phyloP scores from a whole-genome alignment of 257 asterid genomes.

The Craterostigma plantagineum region DNA sequence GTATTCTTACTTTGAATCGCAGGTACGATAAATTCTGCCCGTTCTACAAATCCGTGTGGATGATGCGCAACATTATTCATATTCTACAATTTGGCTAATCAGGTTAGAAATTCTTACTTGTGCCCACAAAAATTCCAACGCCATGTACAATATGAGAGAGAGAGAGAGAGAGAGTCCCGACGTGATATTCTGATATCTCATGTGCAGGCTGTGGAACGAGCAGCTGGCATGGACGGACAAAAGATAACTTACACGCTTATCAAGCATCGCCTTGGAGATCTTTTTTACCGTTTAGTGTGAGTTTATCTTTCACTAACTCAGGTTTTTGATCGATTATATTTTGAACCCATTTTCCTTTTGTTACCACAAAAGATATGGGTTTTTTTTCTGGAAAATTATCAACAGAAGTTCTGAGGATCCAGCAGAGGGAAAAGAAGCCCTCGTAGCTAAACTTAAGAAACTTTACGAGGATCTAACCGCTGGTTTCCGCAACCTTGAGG shows the following conservation, averaged over 20 bases:
- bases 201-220: slow-evolving; percentile 84
- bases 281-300: slow-evolving; percentile 91
- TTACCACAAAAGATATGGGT: not conserved
- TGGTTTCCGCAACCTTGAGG: slow-evolving; percentile 96
- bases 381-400: slow-evolving; percentile 9
- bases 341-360: not conserved
- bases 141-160: too few relatives aligned
- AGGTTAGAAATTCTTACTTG: slow-evolving; percentile 21
- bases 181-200: not conserved
- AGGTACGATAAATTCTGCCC: slow-evolving; percentile 93
- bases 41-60: slow-evolving; percentile 96
- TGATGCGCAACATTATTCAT: slow-evolving; percentile 98
- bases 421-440: slow-evolving; percentile 72
- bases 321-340: not conserved
- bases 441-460: slow-evolving; percentile 62
- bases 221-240: slow-evolving; percentile 98
- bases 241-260: slow-evolving; percentile 71
- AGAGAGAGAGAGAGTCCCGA: too few relatives aligned
- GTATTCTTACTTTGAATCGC: slow-evolving; percentile 12
- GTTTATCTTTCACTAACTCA: slow-evolving; percentile 9
- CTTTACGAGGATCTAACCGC: slow-evolving; percentile 72
- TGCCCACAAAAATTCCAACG: too few relatives aligned
- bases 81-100: slow-evolving; percentile 92
- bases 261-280: slow-evolving; percentile 85
- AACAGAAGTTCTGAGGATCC: slow-evolving; percentile 96